These are phyloP conservation scores for Spiraea crenata DNA, from an alignment of 331 rosid genomes.

Conservation along the genomic window DNA sequence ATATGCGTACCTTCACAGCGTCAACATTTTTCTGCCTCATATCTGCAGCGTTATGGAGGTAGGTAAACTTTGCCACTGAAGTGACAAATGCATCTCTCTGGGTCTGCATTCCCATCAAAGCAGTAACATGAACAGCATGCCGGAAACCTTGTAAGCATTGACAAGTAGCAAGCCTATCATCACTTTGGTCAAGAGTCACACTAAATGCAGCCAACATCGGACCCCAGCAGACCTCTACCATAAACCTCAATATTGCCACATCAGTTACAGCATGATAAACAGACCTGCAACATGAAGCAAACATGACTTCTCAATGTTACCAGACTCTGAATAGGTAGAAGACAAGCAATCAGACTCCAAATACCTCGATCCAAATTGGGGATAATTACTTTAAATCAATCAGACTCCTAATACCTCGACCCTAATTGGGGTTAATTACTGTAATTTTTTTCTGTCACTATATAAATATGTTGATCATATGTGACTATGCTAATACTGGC, in stretches of 20 bases:
- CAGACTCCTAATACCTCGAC: neutral
- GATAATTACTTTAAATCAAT: neutral
- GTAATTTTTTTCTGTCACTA: neutral
- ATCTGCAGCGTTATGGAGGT: slow-evolving; percentile 96
- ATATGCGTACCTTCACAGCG: slow-evolving; percentile 81
- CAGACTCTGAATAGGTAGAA: slow-evolving; percentile 14
- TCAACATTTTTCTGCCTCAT: slow-evolving; percentile 99
- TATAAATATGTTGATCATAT: neutral
- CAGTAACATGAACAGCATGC: slow-evolving; percentile 91
- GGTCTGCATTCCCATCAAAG: slow-evolving; percentile 97
- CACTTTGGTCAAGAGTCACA: slow-evolving; percentile 99
- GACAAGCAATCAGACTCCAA: slow-evolving; percentile 3
- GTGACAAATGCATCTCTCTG: slow-evolving; percentile 98
- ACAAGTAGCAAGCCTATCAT: slow-evolving; percentile 86
- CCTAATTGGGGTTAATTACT: slow-evolving; percentile 1
- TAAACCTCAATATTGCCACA: slow-evolving; percentile 93
- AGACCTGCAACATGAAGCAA: slow-evolving; percentile 59
- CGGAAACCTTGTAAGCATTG: slow-evolving; percentile 90
- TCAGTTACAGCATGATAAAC: slow-evolving; percentile 89
- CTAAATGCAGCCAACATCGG: slow-evolving; percentile 99
- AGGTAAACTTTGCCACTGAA: slow-evolving; percentile 95
- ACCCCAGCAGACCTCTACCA: slow-evolving; percentile 99
- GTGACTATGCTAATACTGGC: neutral
- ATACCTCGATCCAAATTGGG: neutral
- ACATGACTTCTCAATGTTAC: slow-evolving; percentile 21